Evolutionary conservation across 73 alveolate genomes (phyloP), one percentile per base, ranked within the genome.

Genomic region (Stentor roeselii): DNA sequence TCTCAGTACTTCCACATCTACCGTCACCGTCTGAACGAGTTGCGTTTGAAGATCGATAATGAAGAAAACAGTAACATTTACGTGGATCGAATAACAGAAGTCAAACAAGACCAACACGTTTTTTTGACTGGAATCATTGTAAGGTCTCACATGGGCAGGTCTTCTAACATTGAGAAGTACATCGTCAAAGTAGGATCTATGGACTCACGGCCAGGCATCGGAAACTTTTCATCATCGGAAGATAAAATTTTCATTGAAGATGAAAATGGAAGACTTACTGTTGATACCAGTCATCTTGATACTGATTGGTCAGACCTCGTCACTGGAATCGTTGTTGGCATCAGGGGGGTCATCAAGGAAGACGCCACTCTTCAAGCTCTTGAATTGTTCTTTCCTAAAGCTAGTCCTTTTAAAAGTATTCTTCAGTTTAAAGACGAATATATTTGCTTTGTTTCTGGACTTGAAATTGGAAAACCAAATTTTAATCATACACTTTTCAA

Each of bases 371-470:
- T 67, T 21, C 41, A 67, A 32, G 37, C 80, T 0, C 41, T 67
- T 30, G n/a, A 21, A 27, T 21, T 67, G 37, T n/a, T 21, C 34
- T 67, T 21, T 2, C 80, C 80, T 27, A 21, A n/a, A 67, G 80
- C 37, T 27, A 32, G 34, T 21, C n/a, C 27, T 1, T 40, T 40
- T 27, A 36, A 11, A 27, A 36, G 27, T 1, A 21, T 67, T 27
- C 27, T 21, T 11, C n/a, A 67, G 34, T 15, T 27, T 27, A 40
- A 27, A 1, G 80, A 67, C 27, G 80, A 67, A 40, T 67, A 67
- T 67, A 67, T 67, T 21, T 67, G 80, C 41, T 67, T 67, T 67
- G 80, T 67, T 11, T 67, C 80, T 27, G 80, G 80, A 15, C 37
- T 67, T 27, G 80, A 67, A 67, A 67, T 67, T 67, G 80, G 80